Base-by-base conservation (phyloP, 2,329 filamentous ascomycete species). In the Trichoderma afroharzianum region DNA sequence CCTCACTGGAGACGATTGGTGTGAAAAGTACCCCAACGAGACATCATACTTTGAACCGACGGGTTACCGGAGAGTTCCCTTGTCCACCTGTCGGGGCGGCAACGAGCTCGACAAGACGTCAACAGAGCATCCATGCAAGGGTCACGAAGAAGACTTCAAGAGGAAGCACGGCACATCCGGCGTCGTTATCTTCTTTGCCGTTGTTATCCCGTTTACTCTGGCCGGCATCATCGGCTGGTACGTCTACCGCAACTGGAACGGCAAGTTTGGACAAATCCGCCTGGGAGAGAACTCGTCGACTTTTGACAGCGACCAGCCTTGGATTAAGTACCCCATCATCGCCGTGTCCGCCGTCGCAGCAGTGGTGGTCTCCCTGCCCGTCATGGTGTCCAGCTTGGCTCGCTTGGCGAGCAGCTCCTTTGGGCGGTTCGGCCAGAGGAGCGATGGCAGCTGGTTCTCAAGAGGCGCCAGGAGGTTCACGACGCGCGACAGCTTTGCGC, bases 201-300 rank as follows among this genome's bases (percentile, higher is more conserved):
- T 98, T 68, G 81, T 93, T 9, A 83, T 95, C 5, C 94, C 95
- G 0, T 86, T 98, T 72, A 86, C 82, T 1, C 83, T 90, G 1
- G 95, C 96, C 1, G 87, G 84, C 1, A 91, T 85, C 5, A 86
- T 92, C 15, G 96, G 96, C 50, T 98, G 93, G 85, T 98, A 90
- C 82, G 91, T 95, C 24, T 97, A 91, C 85, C 88, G 85, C 72
- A 93, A 93, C 81, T 98, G 93, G 93, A 91, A 90, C 76, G 90
- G 90, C 81, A 97, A 97, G 79, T 97, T 98, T 79, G 96, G 96
- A 12, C 91, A 95, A 79, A 95, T 99, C 79, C 89, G 94, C 26
- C 89, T 99, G 15, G 96, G 96, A 70, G 96, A 98, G 74, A 82
- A 83, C 75, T 78, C 77, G 68, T 77, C 78, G 72, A 80, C 78